phyloP scores from a whole-genome alignment of 2,329 filamentous ascomycete species.

The Neoarthrinium moseri region DNA sequence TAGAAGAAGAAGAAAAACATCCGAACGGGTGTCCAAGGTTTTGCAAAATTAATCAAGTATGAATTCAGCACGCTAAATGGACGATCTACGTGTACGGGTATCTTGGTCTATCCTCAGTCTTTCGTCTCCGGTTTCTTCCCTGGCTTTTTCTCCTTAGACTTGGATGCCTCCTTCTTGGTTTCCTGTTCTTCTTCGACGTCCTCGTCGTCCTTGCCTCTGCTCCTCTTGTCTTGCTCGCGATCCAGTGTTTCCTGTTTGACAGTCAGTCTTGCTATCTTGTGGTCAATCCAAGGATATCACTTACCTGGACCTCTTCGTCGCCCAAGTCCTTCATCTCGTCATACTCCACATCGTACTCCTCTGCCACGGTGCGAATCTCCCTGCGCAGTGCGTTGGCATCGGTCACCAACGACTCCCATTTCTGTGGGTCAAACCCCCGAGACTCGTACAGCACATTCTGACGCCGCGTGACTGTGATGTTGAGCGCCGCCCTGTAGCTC shows the following conservation, averaged over 20 bases:
- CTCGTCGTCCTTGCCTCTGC: slow-evolving; percentile 35
- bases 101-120: slow-evolving; percentile 3
- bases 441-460: slow-evolving; percentile 75
- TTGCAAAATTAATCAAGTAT: too few species aligned
- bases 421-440: slow-evolving; percentile 71
- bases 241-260: slow-evolving; percentile 34
- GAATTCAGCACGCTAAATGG: too few species aligned
- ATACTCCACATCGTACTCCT: slow-evolving; percentile 90
- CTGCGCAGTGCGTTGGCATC: slow-evolving; percentile 75
- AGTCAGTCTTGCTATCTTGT: neutral
- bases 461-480: slow-evolving; percentile 77
- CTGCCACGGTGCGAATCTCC: slow-evolving; percentile 78
- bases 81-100: slow-evolving; percentile 9
- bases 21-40: too few species aligned
- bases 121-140: slow-evolving; percentile 23
- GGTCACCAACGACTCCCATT: slow-evolving; percentile 77
- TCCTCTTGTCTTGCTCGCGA: slow-evolving; percentile 44
- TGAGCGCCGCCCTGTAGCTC: slow-evolving; percentile 81
- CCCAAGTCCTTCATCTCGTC: slow-evolving; percentile 74
- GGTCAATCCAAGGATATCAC: neutral
- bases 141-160: slow-evolving; percentile 18
- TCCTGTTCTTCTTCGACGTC: slow-evolving; percentile 36
- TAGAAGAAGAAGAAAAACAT: neutral
- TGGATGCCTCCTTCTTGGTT: slow-evolving; percentile 31
- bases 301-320: slow-evolving; percentile 59